A percentile compares a stretch with the other conserved stretches of the same genome.
Evolutionary conservation across 352 stramenopile genomes (phyloP).

Genomic region (Phytophthora ramorum): DNA sequence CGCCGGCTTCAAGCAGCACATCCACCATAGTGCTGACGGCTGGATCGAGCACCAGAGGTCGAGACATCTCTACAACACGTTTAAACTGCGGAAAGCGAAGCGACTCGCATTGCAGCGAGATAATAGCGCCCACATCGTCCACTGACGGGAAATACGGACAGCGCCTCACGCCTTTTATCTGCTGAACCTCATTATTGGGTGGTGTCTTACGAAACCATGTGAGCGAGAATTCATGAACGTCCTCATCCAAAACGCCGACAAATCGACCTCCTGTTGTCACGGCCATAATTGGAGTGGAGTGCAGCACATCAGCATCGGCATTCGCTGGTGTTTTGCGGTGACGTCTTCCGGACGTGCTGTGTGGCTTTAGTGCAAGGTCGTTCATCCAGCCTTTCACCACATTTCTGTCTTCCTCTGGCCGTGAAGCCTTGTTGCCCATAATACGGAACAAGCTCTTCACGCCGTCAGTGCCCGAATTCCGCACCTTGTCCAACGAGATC

Average conservation of each 20-base stretch:
- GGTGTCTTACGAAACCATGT: constrained; percentile 77
- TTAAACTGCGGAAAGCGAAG: constrained; percentile 65
- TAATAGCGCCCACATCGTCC: constrained; percentile 65
- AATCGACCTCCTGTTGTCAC: constrained; percentile 59
- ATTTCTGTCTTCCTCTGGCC: constrained; percentile 66
- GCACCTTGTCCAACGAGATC: constrained; percentile 67
- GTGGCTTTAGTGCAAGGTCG: constrained; percentile 57
- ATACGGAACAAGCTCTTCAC: constrained; percentile 83
- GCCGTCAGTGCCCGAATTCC: constrained; percentile 62
- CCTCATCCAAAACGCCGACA: constrained; percentile 67
- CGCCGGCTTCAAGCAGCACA: constrained; percentile 70
- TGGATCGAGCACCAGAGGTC: constrained; percentile 59
- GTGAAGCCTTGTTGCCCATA: constrained; percentile 58
- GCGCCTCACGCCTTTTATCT: constrained; percentile 64
- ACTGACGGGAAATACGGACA: constrained; percentile 75
- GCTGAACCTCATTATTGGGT: constrained; percentile 55
- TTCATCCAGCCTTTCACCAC: constrained; percentile 70
- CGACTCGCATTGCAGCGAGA: constrained; percentile 74
- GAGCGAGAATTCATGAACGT: constrained; percentile 63
- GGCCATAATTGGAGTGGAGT: constrained; percentile 62
- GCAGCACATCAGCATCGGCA: constrained; percentile 35
- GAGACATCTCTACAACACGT: constrained; percentile 61
- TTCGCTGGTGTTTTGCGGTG: constrained; percentile 34
- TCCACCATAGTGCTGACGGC: constrained; percentile 75
- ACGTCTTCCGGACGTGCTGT: constrained; percentile 37